Percentiles rank a stretch among this genome's conserved stretches.
phyloP scores from a whole-genome alignment of 306 rosid species.

The Acacia acuminata region DNA sequence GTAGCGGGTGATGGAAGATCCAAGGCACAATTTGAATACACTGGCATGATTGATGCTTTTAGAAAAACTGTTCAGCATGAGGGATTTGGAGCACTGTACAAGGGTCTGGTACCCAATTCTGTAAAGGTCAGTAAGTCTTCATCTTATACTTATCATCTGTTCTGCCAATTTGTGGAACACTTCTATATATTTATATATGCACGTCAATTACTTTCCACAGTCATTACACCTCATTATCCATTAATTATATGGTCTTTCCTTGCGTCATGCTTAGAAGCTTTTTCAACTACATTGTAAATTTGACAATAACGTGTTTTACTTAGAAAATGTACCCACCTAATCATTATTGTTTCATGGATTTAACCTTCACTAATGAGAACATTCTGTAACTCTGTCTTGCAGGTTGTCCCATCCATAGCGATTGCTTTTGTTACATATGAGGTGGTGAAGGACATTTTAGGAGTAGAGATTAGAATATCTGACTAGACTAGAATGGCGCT shows the following conservation, averaged over 20 bases:
- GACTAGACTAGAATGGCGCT: constrained; percentile 53
- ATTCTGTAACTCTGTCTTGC: constrained; percentile 41
- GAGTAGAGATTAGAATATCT: constrained; percentile 95
- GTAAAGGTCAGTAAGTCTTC: constrained; percentile 78
- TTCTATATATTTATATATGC: not conserved
- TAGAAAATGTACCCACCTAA: constrained; percentile 2
- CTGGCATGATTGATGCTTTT: constrained; percentile 96
- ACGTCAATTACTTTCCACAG: constrained; percentile 7
- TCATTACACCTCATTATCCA: not conserved
- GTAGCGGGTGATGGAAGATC: constrained; percentile 84
- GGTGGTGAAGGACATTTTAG: constrained; percentile 93
- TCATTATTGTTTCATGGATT: not conserved
- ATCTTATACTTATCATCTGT: constrained; percentile 8
- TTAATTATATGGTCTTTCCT: not conserved
- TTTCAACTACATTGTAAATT: not conserved
- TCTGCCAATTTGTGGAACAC: not conserved
- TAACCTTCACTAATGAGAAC: not conserved
- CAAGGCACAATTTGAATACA: constrained; percentile 74
- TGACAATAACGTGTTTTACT: not conserved
- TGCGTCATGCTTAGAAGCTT: not conserved
- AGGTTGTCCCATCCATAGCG: constrained; percentile 99
- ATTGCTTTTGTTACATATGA: constrained; percentile 91
- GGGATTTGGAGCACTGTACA: constrained; percentile 95
- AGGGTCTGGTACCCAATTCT: constrained; percentile 98
- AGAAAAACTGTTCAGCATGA: constrained; percentile 93